phyloP scores from a whole-genome alignment of 306 rosid species.

The Pueraria montana region DNA sequence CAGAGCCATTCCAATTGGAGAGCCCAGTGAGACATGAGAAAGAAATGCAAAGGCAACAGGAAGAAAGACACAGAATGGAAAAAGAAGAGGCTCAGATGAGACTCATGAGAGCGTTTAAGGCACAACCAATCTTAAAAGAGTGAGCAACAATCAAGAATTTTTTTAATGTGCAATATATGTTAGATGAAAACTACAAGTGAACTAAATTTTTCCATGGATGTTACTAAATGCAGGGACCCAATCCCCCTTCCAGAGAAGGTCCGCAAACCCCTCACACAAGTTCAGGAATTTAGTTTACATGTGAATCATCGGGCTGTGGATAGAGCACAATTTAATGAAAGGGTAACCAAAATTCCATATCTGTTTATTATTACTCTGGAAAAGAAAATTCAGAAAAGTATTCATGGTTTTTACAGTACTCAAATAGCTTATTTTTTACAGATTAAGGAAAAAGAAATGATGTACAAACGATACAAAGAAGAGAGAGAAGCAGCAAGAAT shows the following conservation, averaged over 20 bases:
- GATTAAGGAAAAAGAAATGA: conserved; percentile 86
- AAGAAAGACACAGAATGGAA: conserved; percentile 72
- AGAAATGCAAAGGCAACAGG: conserved; percentile 84
- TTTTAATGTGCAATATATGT: background rate
- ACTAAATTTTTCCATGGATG: conserved; percentile 15
- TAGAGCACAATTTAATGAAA: conserved; percentile 89
- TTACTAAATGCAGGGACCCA: conserved; percentile 77
- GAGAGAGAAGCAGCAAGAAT: conserved; percentile 87
- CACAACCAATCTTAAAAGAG: conserved; percentile 87
- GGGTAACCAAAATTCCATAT: conserved; percentile 55
- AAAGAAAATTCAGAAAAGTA: background rate
- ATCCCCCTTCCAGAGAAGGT: conserved; percentile 91
- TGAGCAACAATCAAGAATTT: conserved; percentile 51
- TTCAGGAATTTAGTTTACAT: conserved; percentile 70
- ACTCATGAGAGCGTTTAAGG: conserved; percentile 84
- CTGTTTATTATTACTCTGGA: background rate
- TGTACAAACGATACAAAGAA: conserved; percentile 93
- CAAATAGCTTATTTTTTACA: conserved; percentile 40
- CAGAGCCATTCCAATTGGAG: conserved; percentile 92
- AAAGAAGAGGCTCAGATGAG: conserved; percentile 69
- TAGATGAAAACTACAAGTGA: background rate
- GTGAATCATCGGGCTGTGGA: conserved; percentile 79
- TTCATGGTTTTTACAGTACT: conserved; percentile 25
- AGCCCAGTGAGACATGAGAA: conserved; percentile 91
- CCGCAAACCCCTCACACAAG: conserved; percentile 91